phyloP scores from a whole-genome alignment of 1,284 basidiomycete species.

The Ceratobasidium sp. region DNA sequence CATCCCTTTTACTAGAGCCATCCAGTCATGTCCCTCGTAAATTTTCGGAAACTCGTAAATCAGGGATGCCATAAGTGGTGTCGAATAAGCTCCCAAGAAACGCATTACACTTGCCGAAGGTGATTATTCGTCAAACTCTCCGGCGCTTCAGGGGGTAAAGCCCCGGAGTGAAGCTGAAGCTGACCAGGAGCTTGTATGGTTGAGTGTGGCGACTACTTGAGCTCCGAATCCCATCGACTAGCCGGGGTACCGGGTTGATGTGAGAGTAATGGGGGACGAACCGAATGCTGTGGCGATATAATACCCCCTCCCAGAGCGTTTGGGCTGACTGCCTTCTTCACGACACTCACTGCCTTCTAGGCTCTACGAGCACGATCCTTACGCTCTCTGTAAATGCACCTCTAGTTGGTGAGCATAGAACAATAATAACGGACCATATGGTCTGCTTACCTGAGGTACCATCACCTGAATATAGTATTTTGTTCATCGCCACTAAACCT shows the following conservation, averaged over 20 bases:
- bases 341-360: constrained; percentile 36
- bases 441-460: constrained; percentile 22
- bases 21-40: constrained; percentile 11
- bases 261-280: background rate
- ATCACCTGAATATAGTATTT: constrained; percentile 21
- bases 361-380: constrained; percentile 38
- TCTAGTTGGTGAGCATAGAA: constrained; percentile 26
- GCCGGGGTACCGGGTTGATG: constrained; percentile 17
- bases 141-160: constrained; percentile 28
- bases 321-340: constrained; percentile 31
- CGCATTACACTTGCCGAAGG: constrained; percentile 23
- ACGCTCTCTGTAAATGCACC: constrained; percentile 37
- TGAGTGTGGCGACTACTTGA: background rate
- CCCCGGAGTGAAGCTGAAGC: constrained; percentile 23
- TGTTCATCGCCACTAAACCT: constrained; percentile 27
- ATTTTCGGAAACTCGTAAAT: constrained; percentile 26
- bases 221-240: background rate
- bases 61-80: constrained; percentile 31
- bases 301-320: constrained; percentile 16
- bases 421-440: constrained; percentile 8
- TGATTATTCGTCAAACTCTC: background rate
- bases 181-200: background rate
- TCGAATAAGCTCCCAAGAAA: constrained; percentile 34
- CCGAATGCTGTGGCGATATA: constrained; percentile 24
- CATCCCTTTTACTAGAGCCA: background rate